Evolutionary conservation across 495 filamentous ascomycete species (phyloP).

Genomic region (Hyaloscypha hepaticicola): DNA sequence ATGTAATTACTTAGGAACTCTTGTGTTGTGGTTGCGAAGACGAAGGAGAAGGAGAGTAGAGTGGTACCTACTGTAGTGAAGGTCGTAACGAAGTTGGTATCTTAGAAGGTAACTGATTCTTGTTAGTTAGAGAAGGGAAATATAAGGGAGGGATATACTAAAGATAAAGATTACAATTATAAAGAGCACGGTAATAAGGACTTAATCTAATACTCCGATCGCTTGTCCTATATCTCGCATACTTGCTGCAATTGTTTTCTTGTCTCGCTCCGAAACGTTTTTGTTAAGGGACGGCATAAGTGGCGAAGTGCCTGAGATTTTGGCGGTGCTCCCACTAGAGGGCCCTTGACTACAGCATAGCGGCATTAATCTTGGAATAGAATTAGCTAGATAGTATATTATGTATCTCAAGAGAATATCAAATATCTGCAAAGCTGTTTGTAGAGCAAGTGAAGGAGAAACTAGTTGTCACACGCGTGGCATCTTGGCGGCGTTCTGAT

Average conservation of each 20-base stretch:
- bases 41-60: constrained; percentile 88
- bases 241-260: constrained; percentile 81
- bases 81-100: constrained; percentile 78
- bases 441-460: too few relatives aligned
- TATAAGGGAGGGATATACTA: too few relatives aligned
- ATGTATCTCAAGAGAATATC: too few relatives aligned
- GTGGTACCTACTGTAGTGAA: constrained; percentile 95
- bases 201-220: constrained; percentile 82
- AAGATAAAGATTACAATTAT: constrained; percentile 85
- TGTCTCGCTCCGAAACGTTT: constrained; percentile 76
- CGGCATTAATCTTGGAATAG: too few relatives aligned
- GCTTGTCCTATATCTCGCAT: constrained; percentile 98
- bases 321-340: too few relatives aligned
- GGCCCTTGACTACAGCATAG: too few relatives aligned
- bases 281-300: too few relatives aligned
- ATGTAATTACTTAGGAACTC: constrained; percentile 97
- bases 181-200: constrained; percentile 75
- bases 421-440: too few relatives aligned
- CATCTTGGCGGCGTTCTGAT: too few relatives aligned
- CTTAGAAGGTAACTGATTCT: constrained; percentile 64
- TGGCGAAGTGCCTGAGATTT: too few relatives aligned
- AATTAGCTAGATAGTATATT: too few relatives aligned
- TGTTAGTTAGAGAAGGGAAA: constrained; percentile 19
- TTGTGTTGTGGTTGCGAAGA: constrained; percentile 87
- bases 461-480: too few relatives aligned